Base-by-base conservation (phyloP, 306 rosid species). In the Delonix regia region DNA sequence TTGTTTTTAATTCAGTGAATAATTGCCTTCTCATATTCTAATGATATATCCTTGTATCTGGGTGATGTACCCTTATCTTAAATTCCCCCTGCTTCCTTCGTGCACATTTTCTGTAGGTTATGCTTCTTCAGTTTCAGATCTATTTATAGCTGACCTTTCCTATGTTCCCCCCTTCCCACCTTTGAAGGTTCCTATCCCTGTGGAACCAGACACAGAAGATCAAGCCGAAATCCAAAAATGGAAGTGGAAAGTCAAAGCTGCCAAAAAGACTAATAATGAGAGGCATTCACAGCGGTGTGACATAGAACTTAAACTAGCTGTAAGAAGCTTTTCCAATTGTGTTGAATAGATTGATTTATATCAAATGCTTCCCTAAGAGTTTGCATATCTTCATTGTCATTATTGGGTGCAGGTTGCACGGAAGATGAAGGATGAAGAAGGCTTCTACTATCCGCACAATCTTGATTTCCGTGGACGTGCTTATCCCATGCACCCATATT, bases 401-500 rank as follows among this genome's bases (percentile, higher is more conserved):
- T 72, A 67, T 69, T 75, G 81, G 63, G 69, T 74, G 74, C 76
- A 95, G 99, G 99, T 93, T 82, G 97, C 98, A 69, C 89, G 96
- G 82, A 95, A 92, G 89, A 89, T 95, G 97, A 95, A 88, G 88
- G 94, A 87, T 41, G 99, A 95, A 84, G 98, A 95, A 68, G 93
- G 96, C 77, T 95, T 95, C 90, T 92, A 91, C 86, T 95, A 91
- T 80, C 99, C 99, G 1, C 99, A 95, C 90, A 95, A 93, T 84
- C 87, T 95, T 65, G 99, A 95, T 88, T 95, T 95, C 71, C 90
- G 98, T 62, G 99, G 99, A 30, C 98, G 99, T 80, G 98, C 99
- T 25, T 95, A 95, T 73, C 99, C 98, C 70, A 91, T 95, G 98
- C 98, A 95, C 81, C 96, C 99, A 47, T 86, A 92, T 85, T 65